These are phyloP conservation scores for Boletus sp. DNA, from an alignment of 768 basidiomycete species.

Conservation along the genomic window DNA sequence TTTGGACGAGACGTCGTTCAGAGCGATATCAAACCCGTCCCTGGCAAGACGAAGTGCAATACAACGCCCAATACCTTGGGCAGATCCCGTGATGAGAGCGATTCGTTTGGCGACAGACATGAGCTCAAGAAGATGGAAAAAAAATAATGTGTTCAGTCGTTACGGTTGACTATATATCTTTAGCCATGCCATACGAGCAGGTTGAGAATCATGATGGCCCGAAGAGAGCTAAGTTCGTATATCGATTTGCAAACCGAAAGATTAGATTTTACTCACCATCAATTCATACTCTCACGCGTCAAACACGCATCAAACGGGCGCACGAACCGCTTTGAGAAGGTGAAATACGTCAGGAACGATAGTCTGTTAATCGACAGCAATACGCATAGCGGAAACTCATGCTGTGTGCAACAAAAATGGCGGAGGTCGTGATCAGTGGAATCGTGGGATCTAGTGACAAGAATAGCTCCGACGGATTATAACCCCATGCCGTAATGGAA, in stretches of 20 bases:
- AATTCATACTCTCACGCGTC: neutral
- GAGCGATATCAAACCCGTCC: constrained; percentile 32
- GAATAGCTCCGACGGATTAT: neutral
- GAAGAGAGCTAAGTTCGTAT: neutral
- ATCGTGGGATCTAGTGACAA: neutral
- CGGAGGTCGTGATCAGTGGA: neutral
- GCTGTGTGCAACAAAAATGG: neutral
- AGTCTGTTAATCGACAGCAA: neutral
- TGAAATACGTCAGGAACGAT: neutral
- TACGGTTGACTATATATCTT: neutral
- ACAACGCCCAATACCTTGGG: constrained; percentile 26
- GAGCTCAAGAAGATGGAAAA: neutral
- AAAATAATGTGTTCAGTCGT: too few relatives aligned
- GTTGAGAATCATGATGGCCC: neutral
- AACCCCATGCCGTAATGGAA: neutral
- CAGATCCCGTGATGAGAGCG: constrained; percentile 38
- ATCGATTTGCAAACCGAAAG: neutral
- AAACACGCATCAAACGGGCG: neutral
- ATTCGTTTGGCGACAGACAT: constrained; percentile 29
- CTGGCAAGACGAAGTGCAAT: constrained; percentile 35
- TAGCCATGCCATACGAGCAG: neutral
- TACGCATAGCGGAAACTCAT: neutral
- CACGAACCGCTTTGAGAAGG: neutral
- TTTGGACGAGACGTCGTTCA: constrained; percentile 33
- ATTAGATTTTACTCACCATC: neutral